Evolutionary conservation across 768 basidiomycete genomes (phyloP).

Genomic region (Lactifluus volemus): DNA sequence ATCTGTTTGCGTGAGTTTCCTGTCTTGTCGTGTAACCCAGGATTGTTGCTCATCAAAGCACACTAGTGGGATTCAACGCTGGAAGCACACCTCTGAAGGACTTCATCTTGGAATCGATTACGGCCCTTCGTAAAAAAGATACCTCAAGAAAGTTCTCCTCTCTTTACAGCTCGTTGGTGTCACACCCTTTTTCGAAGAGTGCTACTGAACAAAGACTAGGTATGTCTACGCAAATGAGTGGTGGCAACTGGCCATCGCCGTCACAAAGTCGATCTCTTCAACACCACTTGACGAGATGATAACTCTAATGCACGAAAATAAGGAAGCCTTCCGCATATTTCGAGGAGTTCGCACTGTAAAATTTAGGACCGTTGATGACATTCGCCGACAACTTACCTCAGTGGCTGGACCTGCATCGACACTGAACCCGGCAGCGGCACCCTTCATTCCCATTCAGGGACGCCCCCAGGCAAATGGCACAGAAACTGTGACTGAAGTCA

Average conservation of each 20-base stretch:
- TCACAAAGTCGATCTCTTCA: conserved; percentile 4
- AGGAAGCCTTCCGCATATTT: background rate
- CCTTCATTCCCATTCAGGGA: conserved; percentile 9
- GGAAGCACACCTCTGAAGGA: background rate
- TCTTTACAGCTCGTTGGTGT: background rate
- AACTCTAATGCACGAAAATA: background rate
- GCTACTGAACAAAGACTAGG: background rate
- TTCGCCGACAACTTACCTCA: conserved; percentile 3
- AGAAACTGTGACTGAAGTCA: too few species aligned
- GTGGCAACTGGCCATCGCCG: background rate
- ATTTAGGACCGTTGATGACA: conserved; percentile 5
- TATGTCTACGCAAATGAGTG: conserved; percentile 7
- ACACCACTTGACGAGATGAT: conserved; percentile 14
- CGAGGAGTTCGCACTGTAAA: background rate
- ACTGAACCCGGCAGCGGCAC: conserved; percentile 4
- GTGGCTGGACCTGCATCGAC: conserved; percentile 1
- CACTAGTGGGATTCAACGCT: conserved; percentile 6
- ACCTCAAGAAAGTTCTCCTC: background rate
- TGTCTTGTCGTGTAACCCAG: background rate
- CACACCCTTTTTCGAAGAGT: background rate
- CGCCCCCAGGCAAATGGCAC: background rate
- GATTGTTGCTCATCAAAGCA: background rate
- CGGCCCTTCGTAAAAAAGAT: conserved; percentile 5
- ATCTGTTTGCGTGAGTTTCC: conserved; percentile 8
- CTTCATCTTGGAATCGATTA: background rate